Base-by-base conservation (phyloP, 768 basidiomycete species). In the Pulveroboletus sp. region DNA sequence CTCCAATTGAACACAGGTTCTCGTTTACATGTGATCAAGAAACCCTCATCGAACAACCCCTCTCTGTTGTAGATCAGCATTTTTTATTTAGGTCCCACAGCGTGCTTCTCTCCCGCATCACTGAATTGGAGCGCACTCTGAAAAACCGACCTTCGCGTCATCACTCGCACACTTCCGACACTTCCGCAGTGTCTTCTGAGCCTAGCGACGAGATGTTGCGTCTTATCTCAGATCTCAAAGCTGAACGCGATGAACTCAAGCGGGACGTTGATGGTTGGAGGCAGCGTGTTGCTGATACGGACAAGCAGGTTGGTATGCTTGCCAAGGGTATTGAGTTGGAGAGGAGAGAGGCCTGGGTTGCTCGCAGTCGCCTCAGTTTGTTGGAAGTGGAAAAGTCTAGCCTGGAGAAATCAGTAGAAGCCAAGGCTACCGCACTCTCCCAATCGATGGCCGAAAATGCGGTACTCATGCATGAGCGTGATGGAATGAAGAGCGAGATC, bases 231-330 rank as follows among this genome's bases (percentile, higher is more conserved):
- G 89, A 90, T 62, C 76, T 91, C 59, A 92, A 93, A 65, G 77
- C 84, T 11, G 93, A 97, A 68, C 76, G 94, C 28, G 94, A 98
- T 60, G 86, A 92, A 51, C 74, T 97, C 44, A 86, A 85, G 65
- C 81, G 83, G 45, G 93, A 97, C 66, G 83, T 93, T 0, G 86
- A 92, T 56, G 88, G 86, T 0, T 95, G 93, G 91, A 77, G 88
- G 53, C 76, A 69, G 31, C 77, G 93, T 21, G 87, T 93, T 41
- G 74, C 73, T 13, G 85, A 88, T 60, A 74, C 90, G 58, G 89
- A 95, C 58, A 83, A 80, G 48, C 83, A 84, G 57, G 69, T 82
- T 21, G 71, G 74, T 37, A 70, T 83, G 33, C 78, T 95, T 43
- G 76, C 80, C 24, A 80, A 79, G 52, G 74, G 86, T 10, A 76